Evolutionary conservation across 805 yeast genomes (phyloP).

Genomic region (Candida boidinii): DNA sequence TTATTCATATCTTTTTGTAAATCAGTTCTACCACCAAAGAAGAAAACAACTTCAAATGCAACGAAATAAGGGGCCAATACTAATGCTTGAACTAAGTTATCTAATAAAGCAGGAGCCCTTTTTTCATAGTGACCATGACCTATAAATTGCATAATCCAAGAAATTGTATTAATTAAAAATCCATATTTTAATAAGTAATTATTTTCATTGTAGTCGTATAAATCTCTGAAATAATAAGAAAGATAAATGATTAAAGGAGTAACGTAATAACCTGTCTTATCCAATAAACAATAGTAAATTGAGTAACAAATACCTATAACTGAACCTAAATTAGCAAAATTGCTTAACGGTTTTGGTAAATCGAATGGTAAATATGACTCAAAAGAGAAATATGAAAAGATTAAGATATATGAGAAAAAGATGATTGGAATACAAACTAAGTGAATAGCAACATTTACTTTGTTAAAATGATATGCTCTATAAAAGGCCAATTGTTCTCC

Average conservation of each 20-base stretch:
- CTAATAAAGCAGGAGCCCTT: slow-evolving; percentile 80
- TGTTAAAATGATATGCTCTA: slow-evolving; percentile 31
- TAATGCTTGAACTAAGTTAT: slow-evolving; percentile 74
- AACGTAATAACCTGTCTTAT: slow-evolving; percentile 39
- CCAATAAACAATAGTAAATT: slow-evolving; percentile 51
- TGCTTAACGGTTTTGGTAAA: slow-evolving; percentile 11
- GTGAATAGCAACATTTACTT: slow-evolving; percentile 67
- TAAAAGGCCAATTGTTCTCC: slow-evolving; percentile 55
- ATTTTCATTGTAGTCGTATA: slow-evolving; percentile 8
- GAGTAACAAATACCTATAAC: slow-evolving; percentile 39
- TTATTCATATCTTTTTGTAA: slow-evolving; percentile 41
- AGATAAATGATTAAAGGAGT: slow-evolving; percentile 27
- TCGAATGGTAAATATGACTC: not conserved
- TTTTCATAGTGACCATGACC: slow-evolving; percentile 83
- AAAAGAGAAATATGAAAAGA: slow-evolving; percentile 12
- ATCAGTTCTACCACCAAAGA: slow-evolving; percentile 51
- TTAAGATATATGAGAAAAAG: slow-evolving; percentile 35
- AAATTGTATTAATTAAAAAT: slow-evolving; percentile 33
- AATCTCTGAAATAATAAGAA: slow-evolving; percentile 9
- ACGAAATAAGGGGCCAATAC: slow-evolving; percentile 91
- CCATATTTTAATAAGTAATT: slow-evolving; percentile 23
- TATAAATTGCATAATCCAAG: slow-evolving; percentile 81
- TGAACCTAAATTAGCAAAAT: slow-evolving; percentile 36
- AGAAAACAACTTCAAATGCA: slow-evolving; percentile 64
- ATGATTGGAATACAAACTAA: slow-evolving; percentile 74